Evolutionary conservation across 1,284 basidiomycete species (phyloP).

Genomic region (Fomitopsis schrenkii): DNA sequence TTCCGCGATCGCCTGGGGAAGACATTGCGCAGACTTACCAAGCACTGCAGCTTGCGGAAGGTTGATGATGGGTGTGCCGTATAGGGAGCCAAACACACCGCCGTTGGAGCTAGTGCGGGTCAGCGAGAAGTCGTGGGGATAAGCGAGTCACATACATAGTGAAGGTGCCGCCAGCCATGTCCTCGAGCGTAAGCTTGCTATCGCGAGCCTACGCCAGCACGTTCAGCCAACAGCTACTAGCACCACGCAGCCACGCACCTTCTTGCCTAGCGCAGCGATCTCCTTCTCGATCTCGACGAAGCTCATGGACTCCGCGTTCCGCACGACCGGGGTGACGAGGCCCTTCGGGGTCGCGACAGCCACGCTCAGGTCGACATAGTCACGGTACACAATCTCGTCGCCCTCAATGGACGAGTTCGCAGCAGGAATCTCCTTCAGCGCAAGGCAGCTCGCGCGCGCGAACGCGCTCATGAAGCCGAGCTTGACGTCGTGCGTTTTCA

Average conservation of each 20-base stretch:
- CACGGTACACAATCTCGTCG: constrained; percentile 93
- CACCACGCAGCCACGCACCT: constrained; percentile 44
- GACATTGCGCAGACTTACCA: constrained; percentile 39
- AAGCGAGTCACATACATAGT: constrained; percentile 74
- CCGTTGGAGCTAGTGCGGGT: constrained; percentile 79
- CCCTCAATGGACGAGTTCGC: constrained; percentile 97
- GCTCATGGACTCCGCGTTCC: constrained; percentile 86
- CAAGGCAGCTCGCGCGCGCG: constrained; percentile 82
- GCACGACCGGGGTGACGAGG: constrained; percentile 92
- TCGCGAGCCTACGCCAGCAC: constrained; percentile 69
- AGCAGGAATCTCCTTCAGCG: constrained; percentile 88
- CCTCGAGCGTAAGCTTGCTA: constrained; percentile 92
- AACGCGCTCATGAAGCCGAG: constrained; percentile 99
- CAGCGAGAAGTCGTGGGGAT: background rate
- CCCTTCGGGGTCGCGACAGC: constrained; percentile 98
- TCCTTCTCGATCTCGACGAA: constrained; percentile 93
- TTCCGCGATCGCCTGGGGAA: background rate
- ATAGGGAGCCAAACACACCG: constrained; percentile 96
- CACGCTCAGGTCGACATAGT: constrained; percentile 92
- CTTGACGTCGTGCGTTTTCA: constrained; percentile 95
- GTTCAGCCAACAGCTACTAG: background rate
- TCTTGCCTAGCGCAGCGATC: constrained; percentile 88
- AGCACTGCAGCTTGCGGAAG: constrained; percentile 93
- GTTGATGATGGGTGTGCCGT: constrained; percentile 98
- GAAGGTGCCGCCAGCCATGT: constrained; percentile 96